Percentiles rank a stretch among this genome's conserved stretches.
phyloP scores from a whole-genome alignment of 2,329 filamentous ascomycete genomes.

The Fusarium solani-melongenae region DNA sequence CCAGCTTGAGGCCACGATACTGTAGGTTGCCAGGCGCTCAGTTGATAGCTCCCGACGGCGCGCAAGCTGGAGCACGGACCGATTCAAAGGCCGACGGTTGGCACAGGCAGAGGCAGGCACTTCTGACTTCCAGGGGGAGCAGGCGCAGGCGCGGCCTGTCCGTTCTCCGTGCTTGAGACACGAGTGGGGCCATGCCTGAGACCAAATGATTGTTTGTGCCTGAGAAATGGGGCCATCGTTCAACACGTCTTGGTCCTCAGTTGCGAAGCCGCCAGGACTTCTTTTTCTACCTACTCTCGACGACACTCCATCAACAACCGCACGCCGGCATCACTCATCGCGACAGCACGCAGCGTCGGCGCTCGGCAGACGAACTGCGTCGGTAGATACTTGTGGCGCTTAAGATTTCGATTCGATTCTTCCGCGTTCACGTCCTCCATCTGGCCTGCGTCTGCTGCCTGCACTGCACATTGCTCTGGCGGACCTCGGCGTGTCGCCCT shows the following conservation, averaged over 20 bases:
- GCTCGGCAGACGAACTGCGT: slow-evolving; percentile 35
- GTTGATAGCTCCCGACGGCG: slow-evolving; percentile 36
- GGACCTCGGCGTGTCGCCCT: slow-evolving; percentile 30
- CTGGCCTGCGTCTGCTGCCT: slow-evolving; percentile 15
- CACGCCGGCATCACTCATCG: slow-evolving; percentile 40
- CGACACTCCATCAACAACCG: slow-evolving; percentile 47
- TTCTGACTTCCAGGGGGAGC: slow-evolving; percentile 15
- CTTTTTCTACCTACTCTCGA: slow-evolving; percentile 47
- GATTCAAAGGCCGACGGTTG: slow-evolving; percentile 43
- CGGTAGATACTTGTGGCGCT: slow-evolving; percentile 36
- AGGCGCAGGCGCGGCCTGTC: slow-evolving; percentile 8
- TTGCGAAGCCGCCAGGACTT: slow-evolving; percentile 41
- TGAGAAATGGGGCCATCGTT: slow-evolving; percentile 46
- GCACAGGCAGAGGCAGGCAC: slow-evolving; percentile 9
- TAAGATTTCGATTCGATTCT: slow-evolving; percentile 28
- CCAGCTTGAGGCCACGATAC: slow-evolving; percentile 44
- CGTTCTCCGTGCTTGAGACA: slow-evolving; percentile 9
- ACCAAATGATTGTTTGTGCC: slow-evolving; percentile 42
- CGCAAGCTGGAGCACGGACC: slow-evolving; percentile 43
- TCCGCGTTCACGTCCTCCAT: slow-evolving; percentile 27
- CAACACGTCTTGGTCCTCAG: slow-evolving; percentile 35
- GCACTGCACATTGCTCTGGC: slow-evolving; percentile 18
- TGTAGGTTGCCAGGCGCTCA: slow-evolving; percentile 20
- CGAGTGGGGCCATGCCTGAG: slow-evolving; percentile 25
- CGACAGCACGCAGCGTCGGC: slow-evolving; percentile 39